A percentile compares a stretch with the other conserved stretches of the same genome.
phyloP scores from a whole-genome alignment of 1,139 yeast genomes.

The Ogataea hybrid region DNA sequence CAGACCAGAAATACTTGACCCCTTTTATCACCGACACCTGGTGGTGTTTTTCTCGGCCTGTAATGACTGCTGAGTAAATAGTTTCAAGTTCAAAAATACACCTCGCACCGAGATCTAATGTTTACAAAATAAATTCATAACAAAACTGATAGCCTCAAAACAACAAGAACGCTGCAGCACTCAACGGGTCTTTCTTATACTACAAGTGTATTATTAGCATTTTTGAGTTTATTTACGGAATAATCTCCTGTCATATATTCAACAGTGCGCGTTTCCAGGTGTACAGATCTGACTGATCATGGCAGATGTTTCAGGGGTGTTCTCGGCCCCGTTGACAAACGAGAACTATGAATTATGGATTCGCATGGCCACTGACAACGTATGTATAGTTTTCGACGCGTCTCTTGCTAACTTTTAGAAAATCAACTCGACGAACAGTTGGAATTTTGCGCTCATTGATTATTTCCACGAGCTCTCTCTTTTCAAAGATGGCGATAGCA shows the following conservation, averaged over 20 bases:
- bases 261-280: no score
- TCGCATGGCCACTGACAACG: constrained; percentile 82
- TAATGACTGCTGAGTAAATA: constrained; percentile 4
- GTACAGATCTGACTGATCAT: constrained; percentile 1
- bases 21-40: constrained; percentile 13
- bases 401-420: constrained; percentile 19
- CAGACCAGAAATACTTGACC: constrained; percentile 10
- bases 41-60: constrained; percentile 17
- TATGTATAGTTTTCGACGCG: constrained; percentile 4
- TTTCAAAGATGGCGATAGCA: constrained; percentile 56
- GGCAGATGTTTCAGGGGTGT: constrained; percentile 20
- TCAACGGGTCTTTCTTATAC: background rate
- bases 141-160: constrained; percentile 7
- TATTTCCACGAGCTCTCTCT: constrained; percentile 73
- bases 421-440: constrained; percentile 41
- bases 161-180: background rate
- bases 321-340: constrained; percentile 21
- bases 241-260: background rate
- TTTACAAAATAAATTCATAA: constrained; percentile 16
- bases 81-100: background rate
- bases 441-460: constrained; percentile 56
- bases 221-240: background rate
- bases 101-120: constrained; percentile 8
- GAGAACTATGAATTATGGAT: constrained; percentile 93
- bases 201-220: no score